Evolutionary conservation across 257 asterid species (phyloP).

Genomic region (Solanum virginianum): DNA sequence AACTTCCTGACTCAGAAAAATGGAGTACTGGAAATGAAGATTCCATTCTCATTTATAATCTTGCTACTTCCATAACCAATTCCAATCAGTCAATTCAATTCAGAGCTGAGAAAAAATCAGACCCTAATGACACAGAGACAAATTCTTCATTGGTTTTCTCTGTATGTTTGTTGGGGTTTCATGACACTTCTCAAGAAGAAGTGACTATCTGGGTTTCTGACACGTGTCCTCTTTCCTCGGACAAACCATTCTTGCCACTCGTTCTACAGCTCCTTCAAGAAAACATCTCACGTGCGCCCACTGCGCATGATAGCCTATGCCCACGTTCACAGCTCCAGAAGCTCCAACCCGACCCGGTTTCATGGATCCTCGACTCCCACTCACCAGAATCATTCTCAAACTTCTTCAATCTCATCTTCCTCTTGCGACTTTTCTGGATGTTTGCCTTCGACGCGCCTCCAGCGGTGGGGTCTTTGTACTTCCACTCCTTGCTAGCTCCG

Average conservation of each 20-base stretch:
- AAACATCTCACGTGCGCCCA: slow-evolving; percentile 54
- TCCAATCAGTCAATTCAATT: slow-evolving; percentile 30
- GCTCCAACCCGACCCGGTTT: slow-evolving; percentile 49
- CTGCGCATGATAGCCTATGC: slow-evolving; percentile 41
- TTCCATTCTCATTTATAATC: slow-evolving; percentile 26
- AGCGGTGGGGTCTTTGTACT: slow-evolving; percentile 54
- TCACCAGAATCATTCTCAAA: slow-evolving; percentile 68
- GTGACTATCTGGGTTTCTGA: slow-evolving; percentile 54
- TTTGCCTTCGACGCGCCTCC: slow-evolving; percentile 59
- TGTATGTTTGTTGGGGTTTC: slow-evolving; percentile 17
- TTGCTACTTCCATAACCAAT: slow-evolving; percentile 20
- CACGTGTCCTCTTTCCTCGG: slow-evolving; percentile 33
- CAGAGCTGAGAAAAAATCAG: slow-evolving; percentile 28
- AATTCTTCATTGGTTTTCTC: slow-evolving; percentile 36
- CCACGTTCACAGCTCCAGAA: slow-evolving; percentile 58
- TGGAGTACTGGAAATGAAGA: slow-evolving; percentile 9
- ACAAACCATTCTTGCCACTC: slow-evolving; percentile 64
- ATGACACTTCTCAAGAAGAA: slow-evolving; percentile 7
- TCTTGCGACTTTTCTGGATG: slow-evolving; percentile 64
- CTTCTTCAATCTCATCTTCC: slow-evolving; percentile 61
- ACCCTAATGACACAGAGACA: slow-evolving; percentile 6
- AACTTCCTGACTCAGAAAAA: slow-evolving; percentile 49
- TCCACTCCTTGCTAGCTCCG: slow-evolving; percentile 50
- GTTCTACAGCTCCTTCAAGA: slow-evolving; percentile 67
- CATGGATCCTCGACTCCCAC: slow-evolving; percentile 75